Percentiles rank a stretch among this genome's conserved stretches.
Conservation (phyloP, 2,329 filamentous ascomycete species). For the Graphium sp. region DNA sequence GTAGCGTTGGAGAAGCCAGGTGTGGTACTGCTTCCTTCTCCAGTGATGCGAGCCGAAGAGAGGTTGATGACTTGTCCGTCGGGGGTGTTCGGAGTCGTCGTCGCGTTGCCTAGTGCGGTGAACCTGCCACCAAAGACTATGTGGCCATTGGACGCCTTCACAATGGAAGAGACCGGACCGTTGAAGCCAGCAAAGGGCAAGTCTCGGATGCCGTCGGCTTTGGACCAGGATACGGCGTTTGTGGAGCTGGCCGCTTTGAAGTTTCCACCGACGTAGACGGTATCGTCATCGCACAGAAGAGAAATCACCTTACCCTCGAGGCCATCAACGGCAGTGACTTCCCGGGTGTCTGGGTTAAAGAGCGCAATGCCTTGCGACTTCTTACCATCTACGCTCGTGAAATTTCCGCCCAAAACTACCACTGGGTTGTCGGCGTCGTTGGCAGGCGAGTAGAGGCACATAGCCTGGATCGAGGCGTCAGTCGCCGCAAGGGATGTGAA, state of each 20-base stretch:
- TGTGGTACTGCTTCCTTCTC: conserved; percentile 41
- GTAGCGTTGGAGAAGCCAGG: conserved; percentile 57
- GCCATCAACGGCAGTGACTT: conserved; percentile 60
- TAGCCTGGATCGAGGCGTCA: conserved; percentile 71
- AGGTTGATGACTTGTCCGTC: conserved; percentile 75
- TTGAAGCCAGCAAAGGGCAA: conserved; percentile 91
- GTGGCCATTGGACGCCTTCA: conserved; percentile 62
- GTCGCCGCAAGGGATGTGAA: conserved; percentile 59
- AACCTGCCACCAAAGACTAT: conserved; percentile 89
- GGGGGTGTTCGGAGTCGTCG: conserved; percentile 46
- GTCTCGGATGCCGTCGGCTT: conserved; percentile 53
- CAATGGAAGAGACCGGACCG: conserved; percentile 74
- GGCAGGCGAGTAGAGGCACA: conserved; percentile 61
- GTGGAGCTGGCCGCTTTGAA: conserved; percentile 69
- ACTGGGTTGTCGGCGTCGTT: conserved; percentile 54
- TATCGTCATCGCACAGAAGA: conserved; percentile 66
- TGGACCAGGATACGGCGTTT: conserved; percentile 75
- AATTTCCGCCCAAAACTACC: conserved; percentile 83
- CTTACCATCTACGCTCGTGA: conserved; percentile 70
- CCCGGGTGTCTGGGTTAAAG: conserved; percentile 56
- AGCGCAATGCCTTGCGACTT: conserved; percentile 66
- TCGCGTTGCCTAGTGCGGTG: conserved; percentile 64
- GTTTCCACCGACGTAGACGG: conserved; percentile 81
- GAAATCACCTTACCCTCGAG: conserved; percentile 70
- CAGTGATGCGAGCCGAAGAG: conserved; percentile 55